Conservation (phyloP, 441 rosid genomes). For the Capsella rubella region DNA sequence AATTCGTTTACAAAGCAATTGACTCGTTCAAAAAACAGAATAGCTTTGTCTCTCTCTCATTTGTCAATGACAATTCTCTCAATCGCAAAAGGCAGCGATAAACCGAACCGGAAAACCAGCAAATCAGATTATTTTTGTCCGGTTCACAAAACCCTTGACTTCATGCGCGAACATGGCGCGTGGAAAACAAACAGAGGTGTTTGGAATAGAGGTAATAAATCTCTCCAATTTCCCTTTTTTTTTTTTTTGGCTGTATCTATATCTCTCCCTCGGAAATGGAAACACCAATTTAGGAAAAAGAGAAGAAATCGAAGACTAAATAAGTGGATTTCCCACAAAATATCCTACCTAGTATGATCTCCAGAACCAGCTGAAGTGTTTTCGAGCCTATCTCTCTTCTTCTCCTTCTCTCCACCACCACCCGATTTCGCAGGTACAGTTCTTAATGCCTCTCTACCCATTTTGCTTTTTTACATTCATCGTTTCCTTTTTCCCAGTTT, state of each 20-base stretch:
- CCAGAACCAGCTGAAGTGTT: not conserved
- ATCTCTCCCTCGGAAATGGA: not conserved
- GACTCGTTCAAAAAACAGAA: not conserved
- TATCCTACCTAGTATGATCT: not conserved
- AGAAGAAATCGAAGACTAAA: not conserved
- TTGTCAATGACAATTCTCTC: too few species aligned
- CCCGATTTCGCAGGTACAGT: constrained; percentile 23
- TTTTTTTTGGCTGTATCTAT: not conserved
- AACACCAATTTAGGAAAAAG: not conserved
- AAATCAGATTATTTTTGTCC: constrained; percentile 53
- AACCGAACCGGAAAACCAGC: constrained; percentile 75
- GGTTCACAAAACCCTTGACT: constrained; percentile 55
- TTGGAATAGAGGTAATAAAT: not conserved
- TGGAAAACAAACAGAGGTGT: constrained; percentile 9
- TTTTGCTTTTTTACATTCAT: not conserved
- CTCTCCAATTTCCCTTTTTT: not conserved
- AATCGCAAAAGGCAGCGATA: constrained; percentile 43
- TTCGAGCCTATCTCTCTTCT: not conserved
- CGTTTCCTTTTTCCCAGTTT: constrained; percentile 7
- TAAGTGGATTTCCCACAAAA: not conserved
- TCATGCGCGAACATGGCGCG: constrained; percentile 30
- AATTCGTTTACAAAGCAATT: not conserved
- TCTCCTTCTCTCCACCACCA: not conserved
- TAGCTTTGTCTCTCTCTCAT: not conserved
- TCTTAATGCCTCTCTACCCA: not conserved